Percentiles rank a stretch among this genome's conserved stretches.
phyloP scores from a whole-genome alignment of 2,329 filamentous ascomycete species.

The Thelonectria olida region DNA sequence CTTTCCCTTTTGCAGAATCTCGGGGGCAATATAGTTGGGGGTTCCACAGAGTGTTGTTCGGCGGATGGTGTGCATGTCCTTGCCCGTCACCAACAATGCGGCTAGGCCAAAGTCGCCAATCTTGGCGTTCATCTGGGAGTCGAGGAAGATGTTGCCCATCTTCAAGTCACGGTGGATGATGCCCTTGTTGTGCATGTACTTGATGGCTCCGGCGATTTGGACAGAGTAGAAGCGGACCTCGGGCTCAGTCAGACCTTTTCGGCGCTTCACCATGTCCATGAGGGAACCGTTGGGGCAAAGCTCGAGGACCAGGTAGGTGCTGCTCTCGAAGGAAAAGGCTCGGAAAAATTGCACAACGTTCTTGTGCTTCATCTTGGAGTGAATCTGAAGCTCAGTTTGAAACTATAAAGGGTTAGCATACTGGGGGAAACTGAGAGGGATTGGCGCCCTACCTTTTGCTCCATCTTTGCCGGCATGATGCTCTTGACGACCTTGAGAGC shows the following conservation, averaged over 20 bases:
- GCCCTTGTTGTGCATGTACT: constrained; percentile 95
- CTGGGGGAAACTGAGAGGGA: neutral
- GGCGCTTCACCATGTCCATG: constrained; percentile 96
- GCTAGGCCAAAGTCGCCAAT: constrained; percentile 97
- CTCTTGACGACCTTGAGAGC: constrained; percentile 87
- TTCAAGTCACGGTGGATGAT: constrained; percentile 98
- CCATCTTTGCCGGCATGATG: constrained; percentile 83
- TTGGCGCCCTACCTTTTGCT: constrained; percentile 75
- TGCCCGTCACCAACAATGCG: constrained; percentile 88
- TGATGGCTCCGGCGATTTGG: constrained; percentile 95
- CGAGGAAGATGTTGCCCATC: constrained; percentile 97
- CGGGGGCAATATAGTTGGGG: constrained; percentile 97
- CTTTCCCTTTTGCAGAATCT: constrained; percentile 93
- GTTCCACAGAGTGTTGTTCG: constrained; percentile 96
- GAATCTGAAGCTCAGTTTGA: constrained; percentile 91
- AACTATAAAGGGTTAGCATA: constrained; percentile 56
- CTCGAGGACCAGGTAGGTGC: constrained; percentile 93
- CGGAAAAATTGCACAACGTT: constrained; percentile 97
- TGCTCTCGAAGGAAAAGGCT: constrained; percentile 88
- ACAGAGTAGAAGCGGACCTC: constrained; percentile 94
- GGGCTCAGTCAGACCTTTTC: constrained; percentile 89
- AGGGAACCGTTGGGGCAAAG: constrained; percentile 95
- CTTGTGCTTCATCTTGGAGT: constrained; percentile 95
- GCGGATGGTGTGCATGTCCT: constrained; percentile 84
- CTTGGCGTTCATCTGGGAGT: constrained; percentile 95